Evolutionary conservation across 306 rosid species (phyloP).

Genomic region (Corylus heterophylla): DNA sequence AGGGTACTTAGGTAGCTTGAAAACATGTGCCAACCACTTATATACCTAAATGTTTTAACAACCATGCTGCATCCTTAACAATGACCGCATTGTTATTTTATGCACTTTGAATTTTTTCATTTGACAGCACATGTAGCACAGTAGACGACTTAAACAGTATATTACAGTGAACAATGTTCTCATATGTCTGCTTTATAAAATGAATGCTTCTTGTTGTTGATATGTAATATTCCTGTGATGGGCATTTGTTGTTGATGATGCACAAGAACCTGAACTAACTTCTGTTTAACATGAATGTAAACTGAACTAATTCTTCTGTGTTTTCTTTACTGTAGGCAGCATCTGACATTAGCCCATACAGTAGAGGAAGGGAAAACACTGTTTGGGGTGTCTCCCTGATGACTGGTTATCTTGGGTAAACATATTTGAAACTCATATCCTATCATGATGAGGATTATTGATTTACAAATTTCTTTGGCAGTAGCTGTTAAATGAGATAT

Average conservation of each 20-base stretch:
- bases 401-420: constrained; percentile 98
- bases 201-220: constrained; percentile 8
- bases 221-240: constrained; percentile 16
- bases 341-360: constrained; percentile 69
- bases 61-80: constrained; percentile 15
- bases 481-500: neutral
- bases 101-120: neutral
- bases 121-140: neutral
- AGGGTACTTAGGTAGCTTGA: neutral
- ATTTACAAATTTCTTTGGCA: constrained; percentile 1
- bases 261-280: constrained; percentile 1
- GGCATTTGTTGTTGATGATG: constrained; percentile 22
- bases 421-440: constrained; percentile 25
- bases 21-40: neutral
- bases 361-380: constrained; percentile 94
- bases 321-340: constrained; percentile 68
- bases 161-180: neutral
- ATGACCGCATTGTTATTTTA: neutral
- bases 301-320: constrained; percentile 27
- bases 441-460: constrained; percentile 22
- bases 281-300: constrained; percentile 18
- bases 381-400: constrained; percentile 87
- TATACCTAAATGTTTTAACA: neutral
- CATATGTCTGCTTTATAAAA: constrained; percentile 5
- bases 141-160: neutral